Base-by-base conservation (phyloP, 202 grass and related monocot genomes). In the Carex sylvatica region DNA sequence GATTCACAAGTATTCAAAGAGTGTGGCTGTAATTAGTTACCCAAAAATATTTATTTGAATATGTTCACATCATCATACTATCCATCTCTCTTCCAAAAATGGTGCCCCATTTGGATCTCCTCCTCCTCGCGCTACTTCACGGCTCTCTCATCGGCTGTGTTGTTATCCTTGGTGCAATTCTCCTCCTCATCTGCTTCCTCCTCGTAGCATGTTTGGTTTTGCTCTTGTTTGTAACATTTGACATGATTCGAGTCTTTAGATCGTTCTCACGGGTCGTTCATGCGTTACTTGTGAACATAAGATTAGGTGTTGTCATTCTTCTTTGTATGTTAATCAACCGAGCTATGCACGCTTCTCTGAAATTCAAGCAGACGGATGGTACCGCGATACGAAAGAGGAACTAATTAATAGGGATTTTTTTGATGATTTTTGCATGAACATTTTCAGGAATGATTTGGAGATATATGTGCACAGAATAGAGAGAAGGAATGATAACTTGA, bases 121-220 rank as follows among this genome's bases (percentile, higher is more conserved):
- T 97, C 74, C 83, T 94, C 69, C 90, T 87, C 10, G 79, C 75
- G 18, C 70, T 94, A 49, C 83, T 92, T 67, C 87, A 80, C 65
- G 79, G 84, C 28, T 64, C 88, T n/a, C 5, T 88, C 20, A 54
- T 94, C 66, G 64, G 80, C 13, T 55, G 62, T 28, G 8, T 42
- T 30, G 85, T 97, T 56, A 65, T 94, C 24, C 9, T 68, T 23
- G 83, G 78, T 62, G 71, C 69, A 1, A 6, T 36, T 42, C 56
- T 91, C 10, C 74, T 79, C 44, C 15, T 91, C 66, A 56, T 92
- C 30, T 70, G 28, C 18, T 49, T 88, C 65, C 74, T 89, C 49
- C 4, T 79, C 2, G 80, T 51, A 1, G 79, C 70, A 28, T 20
- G 80, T 30, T 58, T 91, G 67, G 65, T 61, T 46, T 44, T 88